Base-by-base conservation (phyloP, 129 eudicot species). In the sunflower (Helianthus annuus) region DNA sequence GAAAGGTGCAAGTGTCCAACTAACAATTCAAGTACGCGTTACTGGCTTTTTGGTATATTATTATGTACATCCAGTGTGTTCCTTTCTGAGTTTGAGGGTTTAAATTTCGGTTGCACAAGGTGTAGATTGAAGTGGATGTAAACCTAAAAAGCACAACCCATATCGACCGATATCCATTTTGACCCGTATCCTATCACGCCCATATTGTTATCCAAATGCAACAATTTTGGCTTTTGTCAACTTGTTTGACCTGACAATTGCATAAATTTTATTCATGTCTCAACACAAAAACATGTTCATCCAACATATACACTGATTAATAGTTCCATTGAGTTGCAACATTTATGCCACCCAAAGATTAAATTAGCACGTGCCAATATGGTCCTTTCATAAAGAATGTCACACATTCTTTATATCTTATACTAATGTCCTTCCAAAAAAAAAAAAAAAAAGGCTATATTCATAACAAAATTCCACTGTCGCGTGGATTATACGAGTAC, bases 361-460 rank as follows among this genome's bases (percentile, higher is more conserved):
- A 16, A 75, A 54, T 53, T 75, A 44, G 45, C 68, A n/a, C 6
- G 29, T 46, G 68, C 58, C 76, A 75, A 54, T 67, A 65, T 65
- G 48, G 73, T 54, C 79, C 64, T 75, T 75, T 15, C 57, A 66
- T 75, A 65, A 75, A 66, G 79, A 75, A 75, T 75, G 66, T 66
- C 79, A 6, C 69, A 59, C 58, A 66, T 66, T 75, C 79, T 75
- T 66, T 75, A 51, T 64, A 54, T 75, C 79, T 74, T 74, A 74
- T 64, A 74, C 66, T 64, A 13, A 10, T n/a, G 58, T 60, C 68
- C 67, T 71, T 71, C 48, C 45, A 54, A 52, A 69, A 16, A 56
- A 22, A 17, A 60, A 72, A 72, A 62, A 24, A 16, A 22, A 12
- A 62, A 38, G 15, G 40, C 71, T 63, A 73, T 63, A 74, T 51